A percentile compares a stretch with the other conserved stretches of the same genome.
Conservation (phyloP, 108 stramenopile genomes). For the Nitzschia sp. region DNA sequence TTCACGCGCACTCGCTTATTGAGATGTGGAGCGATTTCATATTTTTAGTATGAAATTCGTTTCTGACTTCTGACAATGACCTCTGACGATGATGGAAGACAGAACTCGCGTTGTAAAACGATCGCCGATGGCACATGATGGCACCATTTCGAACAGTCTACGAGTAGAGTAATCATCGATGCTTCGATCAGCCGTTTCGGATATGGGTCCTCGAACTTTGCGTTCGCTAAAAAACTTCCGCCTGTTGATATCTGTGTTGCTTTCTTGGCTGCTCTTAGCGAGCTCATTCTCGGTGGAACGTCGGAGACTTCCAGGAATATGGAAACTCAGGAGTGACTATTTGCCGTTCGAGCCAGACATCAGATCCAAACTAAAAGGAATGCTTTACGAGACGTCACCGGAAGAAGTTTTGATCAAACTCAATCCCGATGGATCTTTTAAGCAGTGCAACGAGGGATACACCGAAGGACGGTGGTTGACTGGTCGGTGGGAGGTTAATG, state of each 20-base stretch:
- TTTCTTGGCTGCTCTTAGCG: not conserved
- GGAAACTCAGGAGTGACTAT: slow-evolving; percentile 18
- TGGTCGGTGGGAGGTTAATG: slow-evolving; percentile 14
- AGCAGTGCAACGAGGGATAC: slow-evolving; percentile 34
- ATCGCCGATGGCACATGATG: too few species aligned
- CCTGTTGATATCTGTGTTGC: not conserved
- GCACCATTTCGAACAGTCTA: too few species aligned
- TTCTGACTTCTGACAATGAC: too few species aligned
- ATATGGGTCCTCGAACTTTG: too few species aligned
- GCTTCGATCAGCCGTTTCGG: too few species aligned
- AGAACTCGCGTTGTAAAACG: too few species aligned
- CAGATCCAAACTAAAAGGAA: slow-evolving; percentile 13
- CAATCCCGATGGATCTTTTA: slow-evolving; percentile 27
- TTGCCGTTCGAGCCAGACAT: slow-evolving; percentile 24
- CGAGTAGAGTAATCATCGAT: too few species aligned
- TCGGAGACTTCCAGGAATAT: slow-evolving; percentile 13
- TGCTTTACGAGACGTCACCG: not conserved
- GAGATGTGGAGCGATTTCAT: too few species aligned
- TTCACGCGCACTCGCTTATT: too few species aligned
- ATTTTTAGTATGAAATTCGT: too few species aligned
- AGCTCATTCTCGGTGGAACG: slow-evolving; percentile 2
- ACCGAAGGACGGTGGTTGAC: slow-evolving; percentile 24
- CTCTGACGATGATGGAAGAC: too few species aligned
- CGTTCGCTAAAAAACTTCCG: not conserved
- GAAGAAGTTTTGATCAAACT: slow-evolving; percentile 20